These are phyloP conservation scores for Mortierella sp. DNA, from an alignment of 371 early-diverging fungal genomes.

Conservation along the genomic window DNA sequence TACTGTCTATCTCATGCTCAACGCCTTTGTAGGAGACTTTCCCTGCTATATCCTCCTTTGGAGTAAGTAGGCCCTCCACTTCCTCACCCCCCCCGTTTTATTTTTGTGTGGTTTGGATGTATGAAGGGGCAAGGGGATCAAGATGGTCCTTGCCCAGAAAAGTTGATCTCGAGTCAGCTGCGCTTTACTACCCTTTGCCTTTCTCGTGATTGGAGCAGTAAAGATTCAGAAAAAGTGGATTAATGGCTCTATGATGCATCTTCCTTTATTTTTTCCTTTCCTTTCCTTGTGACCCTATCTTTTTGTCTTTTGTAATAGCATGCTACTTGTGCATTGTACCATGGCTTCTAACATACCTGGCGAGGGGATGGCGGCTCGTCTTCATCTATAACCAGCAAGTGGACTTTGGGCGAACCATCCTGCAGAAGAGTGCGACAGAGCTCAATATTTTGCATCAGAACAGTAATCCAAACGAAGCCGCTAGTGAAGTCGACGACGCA, in stretches of 20 bases:
- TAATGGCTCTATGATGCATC: constrained; percentile 1
- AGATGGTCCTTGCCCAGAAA: no score
- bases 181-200: neutral
- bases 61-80: constrained; percentile 26
- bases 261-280: constrained; percentile 1
- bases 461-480: neutral
- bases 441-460: constrained; percentile 8
- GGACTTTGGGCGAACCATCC: constrained; percentile 30
- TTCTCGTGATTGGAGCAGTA: neutral
- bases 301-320: constrained; percentile 22
- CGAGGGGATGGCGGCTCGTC: constrained; percentile 50
- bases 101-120: constrained; percentile 1
- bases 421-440: constrained; percentile 19
- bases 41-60: constrained; percentile 48
- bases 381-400: constrained; percentile 53
- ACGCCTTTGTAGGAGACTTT: constrained; percentile 50
- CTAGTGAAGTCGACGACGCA: neutral
- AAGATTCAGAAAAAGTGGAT: neutral
- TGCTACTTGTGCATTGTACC: constrained; percentile 46
- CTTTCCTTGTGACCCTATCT: neutral
- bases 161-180: neutral
- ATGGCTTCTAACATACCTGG: constrained; percentile 53
- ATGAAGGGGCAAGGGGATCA: neutral
- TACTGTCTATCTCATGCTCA: constrained; percentile 48
- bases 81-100: neutral